These are phyloP conservation scores for Spathaspora sp. DNA, from an alignment of 805 yeast species.

Conservation along the genomic window DNA sequence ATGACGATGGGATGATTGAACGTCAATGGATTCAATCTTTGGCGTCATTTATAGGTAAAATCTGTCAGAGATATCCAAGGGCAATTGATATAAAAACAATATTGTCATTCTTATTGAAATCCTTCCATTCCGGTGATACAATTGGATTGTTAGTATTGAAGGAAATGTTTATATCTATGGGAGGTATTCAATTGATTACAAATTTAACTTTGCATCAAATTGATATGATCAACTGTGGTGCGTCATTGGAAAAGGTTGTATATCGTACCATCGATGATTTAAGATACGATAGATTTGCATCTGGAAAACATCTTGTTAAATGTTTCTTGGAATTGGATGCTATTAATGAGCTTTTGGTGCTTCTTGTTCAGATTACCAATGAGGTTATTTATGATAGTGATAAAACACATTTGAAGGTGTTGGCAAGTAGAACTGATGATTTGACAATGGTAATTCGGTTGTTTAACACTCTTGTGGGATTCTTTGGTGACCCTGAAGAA, in stretches of 20 bases:
- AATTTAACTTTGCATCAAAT: slow-evolving; percentile 68
- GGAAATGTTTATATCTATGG: slow-evolving; percentile 67
- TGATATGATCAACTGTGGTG: slow-evolving; percentile 60
- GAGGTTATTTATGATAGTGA: slow-evolving; percentile 32
- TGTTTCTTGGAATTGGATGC: slow-evolving; percentile 41
- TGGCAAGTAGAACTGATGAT: slow-evolving; percentile 73
- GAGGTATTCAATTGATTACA: slow-evolving; percentile 70
- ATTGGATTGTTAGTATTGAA: slow-evolving; percentile 61
- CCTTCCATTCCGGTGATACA: slow-evolving; percentile 56
- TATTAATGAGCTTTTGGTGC: slow-evolving; percentile 61
- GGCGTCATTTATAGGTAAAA: slow-evolving; percentile 71
- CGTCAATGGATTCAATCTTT: slow-evolving; percentile 84
- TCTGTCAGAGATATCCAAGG: slow-evolving; percentile 51
- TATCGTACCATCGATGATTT: slow-evolving; percentile 57
- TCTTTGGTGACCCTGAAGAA: slow-evolving; percentile 37
- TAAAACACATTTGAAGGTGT: slow-evolving; percentile 59
- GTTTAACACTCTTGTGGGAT: slow-evolving; percentile 54
- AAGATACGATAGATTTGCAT: slow-evolving; percentile 43
- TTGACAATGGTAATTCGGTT: slow-evolving; percentile 63
- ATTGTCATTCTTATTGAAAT: slow-evolving; percentile 55
- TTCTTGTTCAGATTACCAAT: slow-evolving; percentile 50
- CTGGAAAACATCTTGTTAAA: slow-evolving; percentile 50
- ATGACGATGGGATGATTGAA: slow-evolving; percentile 76
- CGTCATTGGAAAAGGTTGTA: slow-evolving; percentile 51
- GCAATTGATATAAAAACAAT: slow-evolving; percentile 62